phyloP scores from a whole-genome alignment of 495 filamentous ascomycete species.

The Penicillium flavigenum region DNA sequence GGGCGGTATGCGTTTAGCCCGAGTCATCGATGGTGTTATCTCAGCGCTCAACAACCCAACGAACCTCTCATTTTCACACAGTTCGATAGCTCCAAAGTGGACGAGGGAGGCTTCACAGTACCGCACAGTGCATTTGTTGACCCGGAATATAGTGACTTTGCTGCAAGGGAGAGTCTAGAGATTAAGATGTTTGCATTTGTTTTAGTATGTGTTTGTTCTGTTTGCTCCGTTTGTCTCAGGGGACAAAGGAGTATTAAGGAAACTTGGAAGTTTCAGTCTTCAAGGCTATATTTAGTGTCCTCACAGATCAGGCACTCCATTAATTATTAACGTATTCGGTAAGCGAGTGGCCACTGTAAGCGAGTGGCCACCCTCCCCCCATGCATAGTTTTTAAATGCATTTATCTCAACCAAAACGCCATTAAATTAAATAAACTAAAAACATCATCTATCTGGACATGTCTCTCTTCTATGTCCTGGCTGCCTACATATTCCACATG shows the following conservation, averaged over 20 bases:
- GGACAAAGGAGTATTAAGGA: background rate
- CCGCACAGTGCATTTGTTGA: constrained; percentile 57
- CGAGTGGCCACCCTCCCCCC: too few species aligned
- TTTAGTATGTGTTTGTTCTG: constrained; percentile 8
- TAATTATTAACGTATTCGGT: too few species aligned
- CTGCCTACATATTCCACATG: too few species aligned
- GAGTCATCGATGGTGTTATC: constrained; percentile 31
- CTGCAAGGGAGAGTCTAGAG: constrained; percentile 56
- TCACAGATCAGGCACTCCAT: background rate
- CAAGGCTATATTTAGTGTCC: constrained; percentile 1
- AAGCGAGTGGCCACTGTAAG: too few species aligned
- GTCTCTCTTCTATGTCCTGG: too few species aligned
- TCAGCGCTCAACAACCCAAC: constrained; percentile 24
- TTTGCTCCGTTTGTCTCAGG: background rate
- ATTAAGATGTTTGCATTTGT: constrained; percentile 34
- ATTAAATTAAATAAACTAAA: too few species aligned
- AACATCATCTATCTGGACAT: too few species aligned
- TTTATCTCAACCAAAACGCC: too few species aligned
- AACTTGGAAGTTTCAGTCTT: background rate
- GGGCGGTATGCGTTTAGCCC: constrained; percentile 18
- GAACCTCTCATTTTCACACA: constrained; percentile 34
- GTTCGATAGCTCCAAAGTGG: constrained; percentile 32
- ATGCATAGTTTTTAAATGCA: too few species aligned
- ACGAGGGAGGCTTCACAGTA: constrained; percentile 21
- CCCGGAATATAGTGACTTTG: constrained; percentile 36